Conservation (phyloP, 1,284 basidiomycete genomes). For the Leccinum insigne region DNA sequence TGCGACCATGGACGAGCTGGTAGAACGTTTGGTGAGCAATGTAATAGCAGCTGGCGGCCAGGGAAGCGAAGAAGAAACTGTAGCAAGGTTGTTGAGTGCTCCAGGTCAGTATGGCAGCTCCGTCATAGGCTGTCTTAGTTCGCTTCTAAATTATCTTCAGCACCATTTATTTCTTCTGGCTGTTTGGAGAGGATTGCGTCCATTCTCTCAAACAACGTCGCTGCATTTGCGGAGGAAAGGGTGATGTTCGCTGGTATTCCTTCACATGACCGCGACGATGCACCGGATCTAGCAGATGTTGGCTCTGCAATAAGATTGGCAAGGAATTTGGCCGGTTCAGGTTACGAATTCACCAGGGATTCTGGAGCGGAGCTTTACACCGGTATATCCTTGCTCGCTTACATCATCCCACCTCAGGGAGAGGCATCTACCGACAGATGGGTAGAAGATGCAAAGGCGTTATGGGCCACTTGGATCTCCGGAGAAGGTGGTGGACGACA, state of each 20-base stretch:
- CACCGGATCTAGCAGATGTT: constrained; percentile 1
- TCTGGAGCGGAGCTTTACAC: constrained; percentile 24
- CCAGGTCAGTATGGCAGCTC: constrained; percentile 22
- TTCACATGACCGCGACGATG: constrained; percentile 1
- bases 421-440: constrained; percentile 10
- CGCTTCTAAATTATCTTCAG: constrained; percentile 11
- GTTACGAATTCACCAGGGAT: constrained; percentile 23
- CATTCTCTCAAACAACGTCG: constrained; percentile 17
- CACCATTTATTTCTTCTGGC: constrained; percentile 22
- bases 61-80: constrained; percentile 1
- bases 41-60: background rate
- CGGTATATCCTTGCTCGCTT: constrained; percentile 25
- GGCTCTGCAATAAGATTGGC: constrained; percentile 12
- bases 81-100: constrained; percentile 14
- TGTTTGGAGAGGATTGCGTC: constrained; percentile 20
- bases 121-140: background rate
- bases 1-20: constrained; percentile 23
- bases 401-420: constrained; percentile 17
- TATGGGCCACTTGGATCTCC: constrained; percentile 44
- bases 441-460: constrained; percentile 25
- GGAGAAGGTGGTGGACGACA: constrained; percentile 12
- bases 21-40: constrained; percentile 15
- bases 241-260: constrained; percentile 14
- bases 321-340: constrained; percentile 19
- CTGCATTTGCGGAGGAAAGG: constrained; percentile 14